phyloP scores from a whole-genome alignment of 306 rosid genomes.

The Cyclanthera cordifolia region DNA sequence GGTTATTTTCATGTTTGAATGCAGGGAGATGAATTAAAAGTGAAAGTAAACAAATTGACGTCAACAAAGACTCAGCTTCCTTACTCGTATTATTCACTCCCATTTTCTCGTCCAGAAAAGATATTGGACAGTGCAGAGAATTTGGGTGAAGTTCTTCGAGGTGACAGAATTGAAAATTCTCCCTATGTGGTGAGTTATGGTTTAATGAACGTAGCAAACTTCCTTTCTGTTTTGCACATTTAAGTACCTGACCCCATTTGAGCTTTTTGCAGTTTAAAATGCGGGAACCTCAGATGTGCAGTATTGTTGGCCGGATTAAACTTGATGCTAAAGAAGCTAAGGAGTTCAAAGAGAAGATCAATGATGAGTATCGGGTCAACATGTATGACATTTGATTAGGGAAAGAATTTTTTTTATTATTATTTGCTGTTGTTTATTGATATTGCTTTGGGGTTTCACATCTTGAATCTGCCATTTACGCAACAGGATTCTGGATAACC shows the following conservation, averaged over 20 bases:
- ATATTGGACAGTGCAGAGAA: constrained; percentile 87
- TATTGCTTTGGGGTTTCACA: neutral
- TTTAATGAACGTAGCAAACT: neutral
- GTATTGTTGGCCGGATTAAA: constrained; percentile 36
- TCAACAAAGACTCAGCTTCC: constrained; percentile 99
- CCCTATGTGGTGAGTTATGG: constrained; percentile 57
- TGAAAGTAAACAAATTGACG: constrained; percentile 89
- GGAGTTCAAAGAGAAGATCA: constrained; percentile 85
- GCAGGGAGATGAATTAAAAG: constrained; percentile 79
- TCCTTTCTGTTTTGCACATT: neutral
- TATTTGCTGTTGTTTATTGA: neutral
- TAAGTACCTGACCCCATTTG: constrained; percentile 15
- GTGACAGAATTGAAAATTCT: constrained; percentile 95
- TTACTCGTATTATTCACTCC: constrained; percentile 77
- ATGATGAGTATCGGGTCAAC: constrained; percentile 92
- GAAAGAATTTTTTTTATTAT: neutral
- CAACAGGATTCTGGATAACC: constrained; percentile 88
- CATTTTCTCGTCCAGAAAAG: constrained; percentile 43
- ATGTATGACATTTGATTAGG: constrained; percentile 32
- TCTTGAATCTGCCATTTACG: constrained; percentile 14
- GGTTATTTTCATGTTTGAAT: constrained; percentile 17
- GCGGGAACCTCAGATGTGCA: constrained; percentile 89
- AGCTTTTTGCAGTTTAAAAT: constrained; percentile 67
- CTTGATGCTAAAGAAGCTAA: constrained; percentile 73
- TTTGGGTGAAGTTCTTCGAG: constrained; percentile 98